A percentile compares a stretch with the other conserved stretches of the same genome.
phyloP scores from a whole-genome alignment of 78 protist species.

The Planoprotostelium fungivorum region DNA sequence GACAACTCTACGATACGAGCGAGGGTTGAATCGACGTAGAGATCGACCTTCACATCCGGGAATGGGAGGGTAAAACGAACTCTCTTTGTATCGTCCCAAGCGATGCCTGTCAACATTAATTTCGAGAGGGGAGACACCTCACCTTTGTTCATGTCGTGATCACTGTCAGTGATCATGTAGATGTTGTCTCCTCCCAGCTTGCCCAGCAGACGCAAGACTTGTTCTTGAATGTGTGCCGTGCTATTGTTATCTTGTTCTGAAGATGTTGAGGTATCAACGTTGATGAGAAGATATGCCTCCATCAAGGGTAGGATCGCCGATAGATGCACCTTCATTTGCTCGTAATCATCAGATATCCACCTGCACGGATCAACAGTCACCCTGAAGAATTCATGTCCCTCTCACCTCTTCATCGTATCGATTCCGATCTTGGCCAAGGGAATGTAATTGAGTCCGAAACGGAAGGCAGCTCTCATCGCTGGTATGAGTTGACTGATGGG shows the following conservation, averaged over 20 bases:
- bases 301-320: conserved; percentile 14
- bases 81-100: conserved; percentile 53
- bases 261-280: not conserved
- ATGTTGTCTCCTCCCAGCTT: conserved; percentile 40
- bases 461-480: conserved; percentile 22
- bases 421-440: conserved; percentile 58
- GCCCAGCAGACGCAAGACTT: conserved; percentile 59
- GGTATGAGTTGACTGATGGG: conserved; percentile 14
- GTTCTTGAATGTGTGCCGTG: conserved; percentile 14
- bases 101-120: conserved; percentile 12
- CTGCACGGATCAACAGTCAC: not conserved
- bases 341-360: conserved; percentile 1
- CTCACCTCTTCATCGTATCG: conserved; percentile 20
- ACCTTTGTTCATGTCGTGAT: not conserved
- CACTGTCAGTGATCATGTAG: conserved; percentile 20
- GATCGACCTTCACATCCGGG: conserved; percentile 15
- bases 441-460: conserved; percentile 54
- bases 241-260: no score
- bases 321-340: conserved; percentile 7
- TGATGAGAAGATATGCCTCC: conserved; percentile 4
- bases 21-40: conserved; percentile 33
- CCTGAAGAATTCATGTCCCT: not conserved
- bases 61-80: conserved; percentile 43
- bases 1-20: conserved; percentile 66
- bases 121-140: no score